Base-by-base conservation (phyloP, 495 filamentous ascomycete species). In the Penicillium turbatum region DNA sequence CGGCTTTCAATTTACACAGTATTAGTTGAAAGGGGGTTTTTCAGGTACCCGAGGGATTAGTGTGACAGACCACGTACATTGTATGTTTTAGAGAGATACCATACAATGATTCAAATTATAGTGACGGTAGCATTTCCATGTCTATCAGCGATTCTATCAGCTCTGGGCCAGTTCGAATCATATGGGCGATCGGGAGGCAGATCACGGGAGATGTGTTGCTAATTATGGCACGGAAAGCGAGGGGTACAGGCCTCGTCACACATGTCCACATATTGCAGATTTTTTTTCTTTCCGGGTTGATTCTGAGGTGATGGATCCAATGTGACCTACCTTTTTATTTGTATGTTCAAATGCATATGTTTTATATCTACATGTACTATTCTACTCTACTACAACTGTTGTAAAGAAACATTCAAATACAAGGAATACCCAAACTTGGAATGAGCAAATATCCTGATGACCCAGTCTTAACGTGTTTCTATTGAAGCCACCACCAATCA, bases 221-320 rank as follows among this genome's bases (percentile, higher is more conserved):
- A 51, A 51, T 43, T 51, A 51, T 51, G 49, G 49, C 17, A n/a
- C 47, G 24, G 49, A 39, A 43, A 35, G 49, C 49, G 49, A 51
- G 49, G 49, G 38, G 48, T 24, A 48, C 11, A 12, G 41, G 41
- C 24, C 29, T 48, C 24, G 46, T 48, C 46, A 48, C 24, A 27
- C 27, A 30, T 17, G 42, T 35, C 21, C 47, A 49, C 48, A 34
- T 6, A 3, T 6, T 26, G 35, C 16, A 43, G 37, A 41, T 35
- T 40, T 40, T 51, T 50, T 17, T 44, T 44, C 17, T 11, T 44
- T 31, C 9, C 29, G 24, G 2, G 12, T 32, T 6, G 32, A 12
- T 35, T 13, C 2, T 12, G n/a, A n/a, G n/a, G 11, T n/a, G 32
- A 35, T 24, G 21, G 13, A n/a, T 35, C 32, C 8, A n/a, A 35